Evolutionary conservation across 306 rosid genomes (phyloP).

Genomic region (Alnus rubra): DNA sequence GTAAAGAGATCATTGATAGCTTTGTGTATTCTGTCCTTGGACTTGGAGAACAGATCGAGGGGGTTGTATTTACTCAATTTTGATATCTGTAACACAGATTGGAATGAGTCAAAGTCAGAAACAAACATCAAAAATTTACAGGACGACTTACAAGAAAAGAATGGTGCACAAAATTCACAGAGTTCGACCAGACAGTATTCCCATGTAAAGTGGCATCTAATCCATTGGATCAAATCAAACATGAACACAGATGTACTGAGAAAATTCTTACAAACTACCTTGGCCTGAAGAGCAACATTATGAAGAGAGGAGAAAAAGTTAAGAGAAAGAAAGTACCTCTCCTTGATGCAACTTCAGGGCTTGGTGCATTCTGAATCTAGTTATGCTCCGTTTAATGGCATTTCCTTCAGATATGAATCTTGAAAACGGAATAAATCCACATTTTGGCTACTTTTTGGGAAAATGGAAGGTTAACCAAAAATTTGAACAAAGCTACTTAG

Average conservation of each 20-base stretch:
- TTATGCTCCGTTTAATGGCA: constrained; percentile 57
- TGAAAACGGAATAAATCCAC: constrained; percentile 91
- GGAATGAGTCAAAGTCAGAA: constrained; percentile 26
- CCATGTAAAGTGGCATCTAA: background rate
- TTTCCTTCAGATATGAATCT: constrained; percentile 70
- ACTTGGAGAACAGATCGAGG: constrained; percentile 84
- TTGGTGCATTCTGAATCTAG: constrained; percentile 96
- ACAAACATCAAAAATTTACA: background rate
- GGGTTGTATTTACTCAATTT: constrained; percentile 78
- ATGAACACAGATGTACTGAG: background rate
- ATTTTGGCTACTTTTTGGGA: constrained; percentile 68
- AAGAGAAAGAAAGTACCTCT: constrained; percentile 48
- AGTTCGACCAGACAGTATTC: background rate
- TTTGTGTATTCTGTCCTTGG: constrained; percentile 70
- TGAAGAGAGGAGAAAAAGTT: background rate
- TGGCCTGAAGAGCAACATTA: background rate
- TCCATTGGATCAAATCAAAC: background rate
- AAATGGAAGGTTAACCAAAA: constrained; percentile 20
- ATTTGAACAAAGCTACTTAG: background rate
- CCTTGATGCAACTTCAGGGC: constrained; percentile 77
- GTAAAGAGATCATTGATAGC: constrained; percentile 77
- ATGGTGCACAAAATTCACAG: background rate
- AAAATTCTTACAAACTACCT: background rate
- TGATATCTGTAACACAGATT: constrained; percentile 57
- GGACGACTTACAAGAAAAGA: background rate